phyloP scores from a whole-genome alignment of 78 protist genomes.

The Dictyostelium intermedium region DNA sequence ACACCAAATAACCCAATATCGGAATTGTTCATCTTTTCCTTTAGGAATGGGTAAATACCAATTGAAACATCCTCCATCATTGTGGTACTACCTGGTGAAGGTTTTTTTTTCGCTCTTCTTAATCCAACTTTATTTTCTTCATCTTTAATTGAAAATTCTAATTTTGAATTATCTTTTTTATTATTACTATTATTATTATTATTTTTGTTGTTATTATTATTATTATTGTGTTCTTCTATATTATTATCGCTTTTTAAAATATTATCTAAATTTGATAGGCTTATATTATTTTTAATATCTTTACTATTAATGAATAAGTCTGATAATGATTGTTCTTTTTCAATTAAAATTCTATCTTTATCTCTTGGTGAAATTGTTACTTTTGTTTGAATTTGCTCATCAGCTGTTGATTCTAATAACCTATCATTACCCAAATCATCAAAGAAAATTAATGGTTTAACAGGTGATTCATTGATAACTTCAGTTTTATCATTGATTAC shows the following conservation, averaged over 20 bases:
- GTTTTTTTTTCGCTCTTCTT: constrained; percentile 75
- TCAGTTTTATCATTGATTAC: neutral
- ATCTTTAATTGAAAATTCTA: constrained; percentile 36
- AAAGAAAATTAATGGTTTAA: neutral
- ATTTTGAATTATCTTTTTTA: neutral
- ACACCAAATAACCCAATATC: constrained; percentile 67
- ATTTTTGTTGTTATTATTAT: neutral
- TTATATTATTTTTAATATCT: neutral
- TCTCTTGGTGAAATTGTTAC: constrained; percentile 3
- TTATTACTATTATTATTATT: neutral
- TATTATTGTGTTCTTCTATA: no score
- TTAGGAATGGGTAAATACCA: constrained; percentile 37
- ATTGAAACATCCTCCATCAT: constrained; percentile 80
- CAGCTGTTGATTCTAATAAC: neutral
- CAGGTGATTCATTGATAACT: neutral
- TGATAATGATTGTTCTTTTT: constrained; percentile 7
- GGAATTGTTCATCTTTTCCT: neutral
- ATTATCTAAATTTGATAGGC: neutral
- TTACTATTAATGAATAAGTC: neutral
- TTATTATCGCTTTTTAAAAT: neutral
- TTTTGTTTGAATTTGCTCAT: neutral
- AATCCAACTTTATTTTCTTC: constrained; percentile 65
- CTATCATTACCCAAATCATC: neutral
- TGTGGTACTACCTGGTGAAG: constrained; percentile 16
- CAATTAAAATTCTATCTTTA: neutral